A percentile compares a stretch with the other conserved stretches of the same genome.
Conservation (phyloP, 1,139 yeast genomes). For the Martiniozyma asiatica region DNA sequence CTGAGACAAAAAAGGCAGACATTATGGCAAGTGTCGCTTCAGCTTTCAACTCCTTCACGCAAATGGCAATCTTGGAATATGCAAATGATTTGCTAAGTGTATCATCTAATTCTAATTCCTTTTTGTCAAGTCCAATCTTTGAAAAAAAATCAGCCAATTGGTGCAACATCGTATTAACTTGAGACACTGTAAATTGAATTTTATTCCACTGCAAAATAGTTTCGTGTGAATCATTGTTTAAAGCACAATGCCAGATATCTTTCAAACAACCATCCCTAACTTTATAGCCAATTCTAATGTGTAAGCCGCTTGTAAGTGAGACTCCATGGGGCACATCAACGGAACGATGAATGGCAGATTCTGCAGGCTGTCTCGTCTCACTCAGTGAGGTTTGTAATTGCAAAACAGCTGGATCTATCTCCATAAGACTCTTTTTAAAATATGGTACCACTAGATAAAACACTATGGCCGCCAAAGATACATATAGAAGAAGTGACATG, state of each 20-base stretch:
- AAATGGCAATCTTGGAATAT: constrained; percentile 14
- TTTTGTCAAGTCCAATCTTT: too few relatives aligned
- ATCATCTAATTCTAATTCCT: not conserved
- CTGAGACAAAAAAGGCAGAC: constrained; percentile 18
- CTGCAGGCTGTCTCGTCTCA: constrained; percentile 41
- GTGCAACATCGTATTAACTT: constrained; percentile 15
- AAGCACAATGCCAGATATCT: constrained; percentile 46
- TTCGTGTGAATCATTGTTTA: constrained; percentile 9
- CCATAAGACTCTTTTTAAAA: constrained; percentile 25
- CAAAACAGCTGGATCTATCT: constrained; percentile 46
- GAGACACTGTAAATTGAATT: constrained; percentile 5
- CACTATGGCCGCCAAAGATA: too few relatives aligned
- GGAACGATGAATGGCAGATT: constrained; percentile 56
- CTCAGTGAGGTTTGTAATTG: constrained; percentile 46
- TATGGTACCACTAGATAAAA: constrained; percentile 9
- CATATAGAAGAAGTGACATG: too few relatives aligned
- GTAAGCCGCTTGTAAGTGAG: constrained; percentile 55
- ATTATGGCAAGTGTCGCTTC: constrained; percentile 15
- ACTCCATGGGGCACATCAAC: constrained; percentile 50
- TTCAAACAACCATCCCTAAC: constrained; percentile 56
- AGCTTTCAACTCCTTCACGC: constrained; percentile 11
- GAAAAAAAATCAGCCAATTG: constrained; percentile 9
- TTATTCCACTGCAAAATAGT: constrained; percentile 4
- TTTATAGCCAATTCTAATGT: constrained; percentile 49
- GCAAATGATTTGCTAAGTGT: too few relatives aligned